phyloP scores from a whole-genome alignment of 2,329 filamentous ascomycete genomes.

The Alternaria gaisen region DNA sequence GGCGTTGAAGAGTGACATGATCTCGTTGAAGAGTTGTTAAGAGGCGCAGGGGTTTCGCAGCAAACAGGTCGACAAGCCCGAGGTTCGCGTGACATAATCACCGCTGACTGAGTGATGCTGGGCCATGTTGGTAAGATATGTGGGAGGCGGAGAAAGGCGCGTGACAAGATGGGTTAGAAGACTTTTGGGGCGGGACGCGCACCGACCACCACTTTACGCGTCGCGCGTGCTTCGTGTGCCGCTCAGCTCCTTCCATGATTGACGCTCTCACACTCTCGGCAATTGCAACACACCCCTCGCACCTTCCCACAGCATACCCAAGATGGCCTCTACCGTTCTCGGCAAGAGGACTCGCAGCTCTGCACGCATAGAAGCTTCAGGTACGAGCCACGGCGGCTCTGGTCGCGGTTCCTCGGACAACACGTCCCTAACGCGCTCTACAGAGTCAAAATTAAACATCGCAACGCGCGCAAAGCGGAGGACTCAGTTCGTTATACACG shows the following conservation, averaged over 20 bases:
- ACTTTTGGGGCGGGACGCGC: neutral
- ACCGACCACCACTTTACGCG: conserved; percentile 15
- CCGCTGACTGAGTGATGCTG: neutral
- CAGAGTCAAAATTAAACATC: conserved; percentile 34
- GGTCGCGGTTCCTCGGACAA: conserved; percentile 17
- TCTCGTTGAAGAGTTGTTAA: conserved; percentile 1
- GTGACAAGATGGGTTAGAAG: neutral
- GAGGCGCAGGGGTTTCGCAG: conserved; percentile 7
- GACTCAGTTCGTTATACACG: conserved; percentile 56
- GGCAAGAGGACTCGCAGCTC: conserved; percentile 52
- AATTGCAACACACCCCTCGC: conserved; percentile 30
- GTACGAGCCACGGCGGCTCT: conserved; percentile 32
- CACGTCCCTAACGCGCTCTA: conserved; percentile 36
- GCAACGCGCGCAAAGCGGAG: conserved; percentile 54
- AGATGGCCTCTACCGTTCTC: conserved; percentile 48
- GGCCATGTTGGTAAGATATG: neutral
- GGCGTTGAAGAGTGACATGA: neutral
- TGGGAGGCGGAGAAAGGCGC: neutral
- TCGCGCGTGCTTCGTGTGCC: conserved; percentile 16
- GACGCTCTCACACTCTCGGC: conserved; percentile 28
- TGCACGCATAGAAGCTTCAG: conserved; percentile 31
- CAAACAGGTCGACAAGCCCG: conserved; percentile 15
- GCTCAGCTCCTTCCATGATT: conserved; percentile 24
- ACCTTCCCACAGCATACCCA: conserved; percentile 27
- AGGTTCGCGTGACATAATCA: conserved; percentile 2